These are phyloP conservation scores for Polyporus arcularius DNA, from an alignment of 768 basidiomycete species.

Conservation along the genomic window DNA sequence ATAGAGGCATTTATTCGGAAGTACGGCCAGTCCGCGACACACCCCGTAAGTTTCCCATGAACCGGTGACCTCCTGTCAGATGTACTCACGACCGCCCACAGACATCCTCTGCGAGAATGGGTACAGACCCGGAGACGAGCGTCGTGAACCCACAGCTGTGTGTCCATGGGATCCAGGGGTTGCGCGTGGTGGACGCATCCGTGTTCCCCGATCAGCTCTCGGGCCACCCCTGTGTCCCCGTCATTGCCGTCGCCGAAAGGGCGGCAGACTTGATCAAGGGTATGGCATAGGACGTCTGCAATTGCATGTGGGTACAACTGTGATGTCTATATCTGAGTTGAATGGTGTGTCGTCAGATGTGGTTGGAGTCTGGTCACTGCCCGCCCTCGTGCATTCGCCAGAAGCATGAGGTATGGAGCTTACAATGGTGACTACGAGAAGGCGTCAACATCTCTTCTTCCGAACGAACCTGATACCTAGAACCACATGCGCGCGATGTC, in stretches of 20 bases:
- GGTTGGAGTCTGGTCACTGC: too few relatives aligned
- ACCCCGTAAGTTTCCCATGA: background rate
- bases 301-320: too few relatives aligned
- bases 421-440: too few relatives aligned
- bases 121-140: background rate
- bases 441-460: too few relatives aligned
- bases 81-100: background rate
- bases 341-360: too few relatives aligned
- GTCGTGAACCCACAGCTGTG: constrained; percentile 1
- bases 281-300: background rate
- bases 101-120: background rate
- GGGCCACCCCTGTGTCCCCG: constrained; percentile 14
- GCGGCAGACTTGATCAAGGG: constrained; percentile 19
- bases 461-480: too few relatives aligned
- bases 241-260: constrained; percentile 20
- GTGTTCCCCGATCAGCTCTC: constrained; percentile 17
- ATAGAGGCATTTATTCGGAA: background rate
- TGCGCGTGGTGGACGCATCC: constrained; percentile 34
- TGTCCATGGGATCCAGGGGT: constrained; percentile 44
- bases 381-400: too few relatives aligned
- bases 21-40: background rate
- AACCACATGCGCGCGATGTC: too few relatives aligned
- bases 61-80: background rate
- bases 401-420: too few relatives aligned
- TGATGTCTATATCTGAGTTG: too few relatives aligned